Percentiles rank a stretch among this genome's conserved stretches.
These are phyloP conservation scores for Solidago caesia DNA, from an alignment of 129 eudicot genomes.

Conservation along the genomic window DNA sequence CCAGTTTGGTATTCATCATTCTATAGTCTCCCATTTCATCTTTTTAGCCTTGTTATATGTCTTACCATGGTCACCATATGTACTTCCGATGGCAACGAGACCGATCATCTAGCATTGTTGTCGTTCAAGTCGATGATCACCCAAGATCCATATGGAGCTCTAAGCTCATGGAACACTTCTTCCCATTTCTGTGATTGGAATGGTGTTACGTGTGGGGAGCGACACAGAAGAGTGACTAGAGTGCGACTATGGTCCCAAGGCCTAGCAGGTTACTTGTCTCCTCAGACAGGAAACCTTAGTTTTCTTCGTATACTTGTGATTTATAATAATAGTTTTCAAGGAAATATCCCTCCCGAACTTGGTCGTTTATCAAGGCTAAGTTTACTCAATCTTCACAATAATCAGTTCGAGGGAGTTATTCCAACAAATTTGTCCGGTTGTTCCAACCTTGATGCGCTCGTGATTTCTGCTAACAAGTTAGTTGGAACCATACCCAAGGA, in stretches of 20 bases:
- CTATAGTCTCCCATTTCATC: neutral
- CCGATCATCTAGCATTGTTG: conserved; percentile 27
- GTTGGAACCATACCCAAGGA: too few species aligned
- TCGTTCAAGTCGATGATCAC: conserved; percentile 35
- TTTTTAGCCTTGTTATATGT: neutral
- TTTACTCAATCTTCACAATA: conserved; percentile 30
- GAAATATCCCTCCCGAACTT: conserved; percentile 29
- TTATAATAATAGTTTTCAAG: conserved; percentile 23
- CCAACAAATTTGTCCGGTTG: conserved; percentile 27
- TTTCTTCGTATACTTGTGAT: conserved; percentile 15
- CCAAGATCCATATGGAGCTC: conserved; percentile 29
- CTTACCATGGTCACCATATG: neutral
- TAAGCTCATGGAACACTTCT: conserved; percentile 43
- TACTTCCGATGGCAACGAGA: neutral
- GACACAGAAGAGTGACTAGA: conserved; percentile 24
- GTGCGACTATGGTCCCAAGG: conserved; percentile 17
- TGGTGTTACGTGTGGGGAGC: conserved; percentile 34
- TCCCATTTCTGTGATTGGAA: conserved; percentile 40
- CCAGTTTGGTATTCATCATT: too few species aligned
- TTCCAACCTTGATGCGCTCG: conserved; percentile 23
- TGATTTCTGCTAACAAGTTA: conserved; percentile 19
- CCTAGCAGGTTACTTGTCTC: conserved; percentile 23
- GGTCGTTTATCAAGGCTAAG: conserved; percentile 31
- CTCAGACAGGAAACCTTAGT: neutral
- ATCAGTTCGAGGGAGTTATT: conserved; percentile 30